Percentiles rank a stretch among this genome's conserved stretches.
These are phyloP conservation scores for Serpula lacrymans DNA, from an alignment of 768 basidiomycete species.

Conservation along the genomic window DNA sequence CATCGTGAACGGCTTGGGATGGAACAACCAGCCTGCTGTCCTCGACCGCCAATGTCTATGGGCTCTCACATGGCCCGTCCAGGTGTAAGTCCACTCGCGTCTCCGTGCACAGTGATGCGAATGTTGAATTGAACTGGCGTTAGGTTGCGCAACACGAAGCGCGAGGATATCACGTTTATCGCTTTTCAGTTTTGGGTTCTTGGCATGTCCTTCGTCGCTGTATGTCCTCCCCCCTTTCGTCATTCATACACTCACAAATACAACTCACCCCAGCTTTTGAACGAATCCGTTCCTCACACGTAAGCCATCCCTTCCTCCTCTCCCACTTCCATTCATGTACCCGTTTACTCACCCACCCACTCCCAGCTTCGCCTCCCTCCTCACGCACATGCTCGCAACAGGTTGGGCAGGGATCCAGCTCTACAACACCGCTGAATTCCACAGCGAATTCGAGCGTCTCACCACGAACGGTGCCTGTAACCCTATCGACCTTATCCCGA, in stretches of 20 bases:
- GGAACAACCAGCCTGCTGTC: slow-evolving; percentile 29
- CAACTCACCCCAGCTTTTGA: slow-evolving; percentile 34
- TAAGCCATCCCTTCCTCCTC: slow-evolving; percentile 23
- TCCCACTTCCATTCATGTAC: too few species aligned
- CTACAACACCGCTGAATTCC: slow-evolving; percentile 55
- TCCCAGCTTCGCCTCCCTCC: slow-evolving; percentile 54
- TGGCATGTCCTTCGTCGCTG: slow-evolving; percentile 71
- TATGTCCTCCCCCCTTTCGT: slow-evolving; percentile 22
- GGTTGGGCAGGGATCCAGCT: slow-evolving; percentile 73
- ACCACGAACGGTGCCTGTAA: slow-evolving; percentile 66
- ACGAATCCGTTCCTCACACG: slow-evolving; percentile 82
- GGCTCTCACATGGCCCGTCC: slow-evolving; percentile 68
- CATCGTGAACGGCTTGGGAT: slow-evolving; percentile 31
- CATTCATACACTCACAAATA: not conserved
- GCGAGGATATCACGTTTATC: slow-evolving; percentile 77
- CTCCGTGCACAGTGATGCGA: too few species aligned
- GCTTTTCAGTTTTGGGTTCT: slow-evolving; percentile 79
- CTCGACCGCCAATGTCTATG: slow-evolving; percentile 50
- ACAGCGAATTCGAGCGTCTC: slow-evolving; percentile 47
- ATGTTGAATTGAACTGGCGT: too few species aligned
- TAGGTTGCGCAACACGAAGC: slow-evolving; percentile 68
- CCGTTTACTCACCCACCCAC: not conserved
- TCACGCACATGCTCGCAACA: slow-evolving; percentile 72
- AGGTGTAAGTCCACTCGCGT: slow-evolving; percentile 44
- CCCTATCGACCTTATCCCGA: slow-evolving; percentile 49